Evolutionary conservation across 768 basidiomycete genomes (phyloP).

Genomic region (Fibroporia radiculosa): DNA sequence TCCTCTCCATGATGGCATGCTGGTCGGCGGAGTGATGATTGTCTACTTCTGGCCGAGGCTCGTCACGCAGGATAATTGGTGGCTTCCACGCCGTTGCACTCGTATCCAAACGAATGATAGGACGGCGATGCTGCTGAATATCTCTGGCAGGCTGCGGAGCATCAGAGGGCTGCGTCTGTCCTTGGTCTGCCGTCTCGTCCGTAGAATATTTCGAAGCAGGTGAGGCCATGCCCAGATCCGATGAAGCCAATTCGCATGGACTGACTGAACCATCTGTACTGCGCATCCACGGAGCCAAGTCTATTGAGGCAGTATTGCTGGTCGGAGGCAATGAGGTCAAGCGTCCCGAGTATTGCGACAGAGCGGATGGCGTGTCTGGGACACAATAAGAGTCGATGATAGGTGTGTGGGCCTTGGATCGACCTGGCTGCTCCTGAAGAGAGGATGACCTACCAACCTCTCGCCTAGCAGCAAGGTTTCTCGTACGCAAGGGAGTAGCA

Average conservation of each 20-base stretch:
- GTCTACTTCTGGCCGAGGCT: background rate
- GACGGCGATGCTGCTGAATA: background rate
- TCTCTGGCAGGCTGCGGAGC: background rate
- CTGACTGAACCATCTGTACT: background rate
- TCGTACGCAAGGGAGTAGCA: slow-evolving; percentile 6
- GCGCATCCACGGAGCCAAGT: background rate
- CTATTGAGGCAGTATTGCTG: background rate
- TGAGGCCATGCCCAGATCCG: background rate
- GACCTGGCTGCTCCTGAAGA: slow-evolving; percentile 2
- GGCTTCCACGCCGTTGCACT: background rate
- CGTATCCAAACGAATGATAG: slow-evolving; percentile 1
- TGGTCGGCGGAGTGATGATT: background rate
- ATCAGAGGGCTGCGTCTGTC: background rate
- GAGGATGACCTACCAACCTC: slow-evolving; percentile 1
- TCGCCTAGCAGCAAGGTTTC: slow-evolving; percentile 3
- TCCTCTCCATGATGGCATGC: slow-evolving; percentile 7
- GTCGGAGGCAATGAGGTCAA: slow-evolving; percentile 8
- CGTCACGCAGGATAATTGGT: background rate
- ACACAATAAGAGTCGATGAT: slow-evolving; percentile 8
- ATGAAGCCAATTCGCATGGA: background rate
- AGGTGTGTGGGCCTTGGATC: slow-evolving; percentile 2
- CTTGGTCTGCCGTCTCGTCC: background rate
- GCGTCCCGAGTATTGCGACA: slow-evolving; percentile 8
- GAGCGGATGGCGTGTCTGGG: slow-evolving; percentile 3
- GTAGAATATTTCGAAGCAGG: slow-evolving; percentile 11